A percentile compares a stretch with the other conserved stretches of the same genome.
Conservation (phyloP, 1,284 basidiomycete species). For the Exobasidium cylindrosporum region DNA sequence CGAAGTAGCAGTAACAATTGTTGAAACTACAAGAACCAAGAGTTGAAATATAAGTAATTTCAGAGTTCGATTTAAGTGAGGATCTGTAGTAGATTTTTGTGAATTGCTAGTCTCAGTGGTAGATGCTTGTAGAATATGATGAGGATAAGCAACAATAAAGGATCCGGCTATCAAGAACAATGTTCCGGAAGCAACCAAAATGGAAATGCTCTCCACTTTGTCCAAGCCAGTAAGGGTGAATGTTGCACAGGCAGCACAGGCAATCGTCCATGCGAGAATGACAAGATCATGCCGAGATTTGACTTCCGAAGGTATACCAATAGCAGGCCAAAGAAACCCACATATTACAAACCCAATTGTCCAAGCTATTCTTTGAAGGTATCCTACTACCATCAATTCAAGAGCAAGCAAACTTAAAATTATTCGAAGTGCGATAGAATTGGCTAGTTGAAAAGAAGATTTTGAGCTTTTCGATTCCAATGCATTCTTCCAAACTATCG, state of each 20-base stretch:
- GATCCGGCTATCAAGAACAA: constrained; percentile 25
- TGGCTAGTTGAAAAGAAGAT: neutral
- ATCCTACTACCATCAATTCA: constrained; percentile 71
- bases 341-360: constrained; percentile 67
- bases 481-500: neutral
- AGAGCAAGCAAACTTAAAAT: constrained; percentile 23
- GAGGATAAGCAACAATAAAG: constrained; percentile 13
- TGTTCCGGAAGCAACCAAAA: constrained; percentile 32
- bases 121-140: constrained; percentile 19
- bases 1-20: constrained; percentile 62
- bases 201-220: constrained; percentile 64
- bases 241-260: constrained; percentile 64
- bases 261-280: constrained; percentile 60
- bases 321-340: constrained; percentile 64
- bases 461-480: neutral
- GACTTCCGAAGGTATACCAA: constrained; percentile 27
- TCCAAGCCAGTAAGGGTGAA: constrained; percentile 74
- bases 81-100: neutral
- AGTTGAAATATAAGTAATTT: constrained; percentile 32
- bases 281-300: constrained; percentile 49
- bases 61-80: constrained; percentile 28
- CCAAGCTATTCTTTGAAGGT: constrained; percentile 66
- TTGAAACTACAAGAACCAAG: constrained; percentile 59
- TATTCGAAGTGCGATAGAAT: constrained; percentile 7
- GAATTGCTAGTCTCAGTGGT: neutral